Evolutionary conservation across 2,329 filamentous ascomycete species (phyloP).

Genomic region (Claviceps capensis): DNA sequence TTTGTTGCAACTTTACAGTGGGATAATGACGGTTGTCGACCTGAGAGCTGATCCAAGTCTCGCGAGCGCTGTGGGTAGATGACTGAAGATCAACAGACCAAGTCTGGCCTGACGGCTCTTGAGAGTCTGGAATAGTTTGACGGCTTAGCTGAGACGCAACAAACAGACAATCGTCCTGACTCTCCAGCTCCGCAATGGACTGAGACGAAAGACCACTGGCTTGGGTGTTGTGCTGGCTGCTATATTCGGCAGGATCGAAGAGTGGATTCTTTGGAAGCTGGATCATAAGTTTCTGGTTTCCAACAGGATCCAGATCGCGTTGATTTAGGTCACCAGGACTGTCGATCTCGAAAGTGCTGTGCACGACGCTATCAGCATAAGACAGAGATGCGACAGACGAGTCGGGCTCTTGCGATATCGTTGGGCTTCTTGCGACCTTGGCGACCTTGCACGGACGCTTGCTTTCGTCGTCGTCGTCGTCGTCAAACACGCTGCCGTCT

Average conservation of each 20-base stretch:
- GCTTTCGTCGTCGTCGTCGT: constrained; percentile 9
- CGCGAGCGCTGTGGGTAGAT: neutral
- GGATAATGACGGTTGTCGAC: neutral
- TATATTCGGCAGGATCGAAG: constrained; percentile 23
- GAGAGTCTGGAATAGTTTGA: constrained; percentile 30
- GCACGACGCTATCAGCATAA: constrained; percentile 10
- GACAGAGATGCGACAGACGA: constrained; percentile 17
- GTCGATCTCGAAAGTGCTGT: constrained; percentile 8
- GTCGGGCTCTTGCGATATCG: constrained; percentile 17
- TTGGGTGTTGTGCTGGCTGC: constrained; percentile 19
- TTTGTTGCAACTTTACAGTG: neutral
- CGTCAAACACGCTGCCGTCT: constrained; percentile 6
- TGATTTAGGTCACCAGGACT: neutral
- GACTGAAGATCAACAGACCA: constrained; percentile 8
- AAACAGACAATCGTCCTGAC: constrained; percentile 18
- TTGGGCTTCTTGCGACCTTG: constrained; percentile 10
- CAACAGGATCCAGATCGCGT: neutral
- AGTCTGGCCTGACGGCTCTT: constrained; percentile 19
- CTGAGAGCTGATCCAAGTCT: neutral
- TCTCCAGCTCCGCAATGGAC: constrained; percentile 21
- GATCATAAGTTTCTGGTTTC: constrained; percentile 13
- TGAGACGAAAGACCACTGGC: constrained; percentile 17
- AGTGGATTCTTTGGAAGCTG: constrained; percentile 16
- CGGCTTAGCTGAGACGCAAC: constrained; percentile 20
- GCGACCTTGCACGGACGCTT: constrained; percentile 11